phyloP scores from a whole-genome alignment of 805 yeast species.

The Wickerhamiella siamensis region DNA sequence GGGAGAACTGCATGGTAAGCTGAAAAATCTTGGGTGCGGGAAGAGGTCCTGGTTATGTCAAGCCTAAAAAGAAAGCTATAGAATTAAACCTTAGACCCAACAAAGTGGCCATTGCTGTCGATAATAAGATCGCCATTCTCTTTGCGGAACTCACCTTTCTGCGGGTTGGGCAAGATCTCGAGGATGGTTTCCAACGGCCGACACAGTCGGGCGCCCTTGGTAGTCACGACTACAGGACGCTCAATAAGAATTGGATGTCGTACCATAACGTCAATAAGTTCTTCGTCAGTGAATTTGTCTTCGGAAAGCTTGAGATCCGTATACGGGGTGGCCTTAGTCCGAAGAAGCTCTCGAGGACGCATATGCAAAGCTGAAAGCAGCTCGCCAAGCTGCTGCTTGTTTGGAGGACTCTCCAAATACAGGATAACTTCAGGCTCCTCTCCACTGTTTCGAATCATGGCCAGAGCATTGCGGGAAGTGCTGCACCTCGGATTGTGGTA shows the following conservation, averaged over 20 bases:
- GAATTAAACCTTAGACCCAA: not conserved
- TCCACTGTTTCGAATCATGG: not conserved
- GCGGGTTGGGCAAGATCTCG: not conserved
- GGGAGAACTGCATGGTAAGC: slow-evolving; percentile 8
- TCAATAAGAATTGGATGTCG: not conserved
- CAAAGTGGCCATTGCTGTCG: not conserved
- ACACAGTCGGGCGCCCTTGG: not conserved
- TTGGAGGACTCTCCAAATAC: not conserved
- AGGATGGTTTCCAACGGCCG: not conserved
- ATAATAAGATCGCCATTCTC: not conserved
- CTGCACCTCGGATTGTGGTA: not conserved
- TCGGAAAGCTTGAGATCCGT: not conserved
- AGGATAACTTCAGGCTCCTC: not conserved
- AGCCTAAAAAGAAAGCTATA: not conserved
- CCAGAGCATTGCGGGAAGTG: not conserved
- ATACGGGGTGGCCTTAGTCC: not conserved
- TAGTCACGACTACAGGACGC: not conserved
- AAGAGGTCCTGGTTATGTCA: too few relatives aligned
- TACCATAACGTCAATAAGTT: not conserved
- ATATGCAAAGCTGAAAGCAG: not conserved
- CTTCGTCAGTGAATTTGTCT: not conserved
- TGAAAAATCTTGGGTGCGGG: not conserved
- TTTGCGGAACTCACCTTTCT: not conserved
- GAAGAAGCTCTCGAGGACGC: not conserved
- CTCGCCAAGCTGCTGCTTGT: not conserved